Conservation (phyloP, 768 basidiomycete genomes). For the Candolleomyces efflorescens region DNA sequence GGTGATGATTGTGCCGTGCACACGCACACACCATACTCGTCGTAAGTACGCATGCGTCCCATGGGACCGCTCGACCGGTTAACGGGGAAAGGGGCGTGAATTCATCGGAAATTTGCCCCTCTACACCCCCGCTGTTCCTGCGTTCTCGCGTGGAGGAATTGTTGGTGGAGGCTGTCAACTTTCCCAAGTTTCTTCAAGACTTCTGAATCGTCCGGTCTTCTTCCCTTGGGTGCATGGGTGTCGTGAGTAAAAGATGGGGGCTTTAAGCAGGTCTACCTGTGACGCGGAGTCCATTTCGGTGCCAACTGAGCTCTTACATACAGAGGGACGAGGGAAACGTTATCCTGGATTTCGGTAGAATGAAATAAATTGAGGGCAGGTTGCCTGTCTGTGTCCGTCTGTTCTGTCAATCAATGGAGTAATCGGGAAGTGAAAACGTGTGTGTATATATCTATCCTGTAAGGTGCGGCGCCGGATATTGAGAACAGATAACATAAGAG, state of each 20-base stretch:
- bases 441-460: too few species aligned
- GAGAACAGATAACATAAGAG: neutral
- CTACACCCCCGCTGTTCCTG: neutral
- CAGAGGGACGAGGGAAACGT: neutral
- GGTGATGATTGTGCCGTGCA: neutral
- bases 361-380: neutral
- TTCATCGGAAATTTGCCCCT: neutral
- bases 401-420: too few species aligned
- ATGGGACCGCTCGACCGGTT: too few species aligned
- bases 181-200: neutral
- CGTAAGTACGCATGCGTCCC: too few species aligned
- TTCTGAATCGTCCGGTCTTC: slow-evolving; percentile 1
- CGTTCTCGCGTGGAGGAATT: neutral
- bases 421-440: too few species aligned
- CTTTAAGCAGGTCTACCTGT: neutral
- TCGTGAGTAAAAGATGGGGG: neutral
- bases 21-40: too few species aligned
- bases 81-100: neutral
- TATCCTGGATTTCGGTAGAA: neutral
- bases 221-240: neutral
- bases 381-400: too few species aligned
- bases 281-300: neutral
- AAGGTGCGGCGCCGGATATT: too few species aligned
- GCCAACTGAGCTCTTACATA: neutral
- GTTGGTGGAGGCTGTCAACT: neutral